Evolutionary conservation across 495 filamentous ascomycete genomes (phyloP).

Genomic region (Elaphomyces granulatus): DNA sequence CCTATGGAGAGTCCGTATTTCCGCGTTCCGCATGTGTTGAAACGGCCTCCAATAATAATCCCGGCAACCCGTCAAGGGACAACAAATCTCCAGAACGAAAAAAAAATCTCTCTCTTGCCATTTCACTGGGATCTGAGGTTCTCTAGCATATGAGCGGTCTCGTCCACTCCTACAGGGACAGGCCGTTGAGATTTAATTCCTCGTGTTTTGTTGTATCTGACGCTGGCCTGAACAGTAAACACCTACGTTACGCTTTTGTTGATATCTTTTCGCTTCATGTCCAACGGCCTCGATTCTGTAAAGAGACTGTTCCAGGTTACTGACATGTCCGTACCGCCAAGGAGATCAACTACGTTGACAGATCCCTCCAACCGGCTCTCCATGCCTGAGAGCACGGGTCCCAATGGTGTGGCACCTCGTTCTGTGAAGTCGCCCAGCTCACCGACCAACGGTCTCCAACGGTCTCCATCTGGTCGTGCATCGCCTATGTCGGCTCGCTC

Average conservation of each 20-base stretch:
- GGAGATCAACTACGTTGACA: background rate
- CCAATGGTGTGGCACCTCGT: background rate
- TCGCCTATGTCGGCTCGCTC: constrained; percentile 56
- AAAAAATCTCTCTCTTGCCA: too few species aligned
- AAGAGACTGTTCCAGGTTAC: too few species aligned
- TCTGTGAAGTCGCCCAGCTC: constrained; percentile 22
- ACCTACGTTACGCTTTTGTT: background rate
- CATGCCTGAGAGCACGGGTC: background rate
- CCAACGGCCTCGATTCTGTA: too few species aligned
- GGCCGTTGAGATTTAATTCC: too few species aligned
- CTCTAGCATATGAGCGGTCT: background rate
- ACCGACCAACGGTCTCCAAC: constrained; percentile 26
- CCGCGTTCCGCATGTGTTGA: too few species aligned
- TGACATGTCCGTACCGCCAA: background rate
- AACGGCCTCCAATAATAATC: too few species aligned
- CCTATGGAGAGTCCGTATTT: too few species aligned
- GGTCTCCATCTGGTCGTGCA: constrained; percentile 27
- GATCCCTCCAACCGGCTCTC: background rate
- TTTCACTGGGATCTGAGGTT: too few species aligned
- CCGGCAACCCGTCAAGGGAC: too few species aligned
- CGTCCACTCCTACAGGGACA: too few species aligned
- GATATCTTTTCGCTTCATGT: background rate
- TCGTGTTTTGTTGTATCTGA: background rate
- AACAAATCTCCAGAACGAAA: too few species aligned
- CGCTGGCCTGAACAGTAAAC: background rate